Base-by-base conservation (phyloP, 306 rosid genomes). In the Cicer yamashitae region DNA sequence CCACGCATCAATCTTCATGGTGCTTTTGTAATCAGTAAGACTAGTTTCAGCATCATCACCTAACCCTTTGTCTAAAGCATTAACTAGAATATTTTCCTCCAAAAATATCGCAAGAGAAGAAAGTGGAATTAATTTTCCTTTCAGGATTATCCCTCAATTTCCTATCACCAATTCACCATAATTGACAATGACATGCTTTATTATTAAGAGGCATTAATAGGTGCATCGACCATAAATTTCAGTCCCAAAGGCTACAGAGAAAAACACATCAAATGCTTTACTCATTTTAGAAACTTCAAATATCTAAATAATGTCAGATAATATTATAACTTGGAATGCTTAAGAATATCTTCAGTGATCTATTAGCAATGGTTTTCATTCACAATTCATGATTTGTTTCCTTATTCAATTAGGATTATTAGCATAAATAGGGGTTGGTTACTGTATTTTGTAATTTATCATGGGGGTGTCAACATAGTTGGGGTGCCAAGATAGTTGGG, bases 221-320 rank as follows among this genome's bases (percentile, higher is more conserved):
- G n/a, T 45, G 45, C 70, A 61, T 62, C 66, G 61, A 41, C 72
- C 61, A 68, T 50, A 43, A 30, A 52, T 66, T 9, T 14, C 2
- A 52, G 64, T 60, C 34, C 9, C 79, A 77, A 52, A 77, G 58
- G 58, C 56, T 54, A 58, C 37, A 74, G 30, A 78, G 37, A 15
- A 14, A 67, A 38, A 51, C 37, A 75, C 8, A 64, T 51, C 30
- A 13, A 63, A 64, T 15, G 66, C 13, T 41, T 65, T 18, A 65
- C 41, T 41, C 66, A n/a, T 48, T 2, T 30, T 18, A 71, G 54
- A 57, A 54, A 53, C 60, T 17, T 53, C 3, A 9, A 53, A 53
- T 56, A 20, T 71, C 43, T 18, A 41, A 8, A 57, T 52, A 57
- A 72, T 13, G 13, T 40, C 22, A 20, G 22, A 71, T 7, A 10